Evolutionary conservation across 1,139 yeast genomes (phyloP).

Genomic region (Geotrichum bryndzae): DNA sequence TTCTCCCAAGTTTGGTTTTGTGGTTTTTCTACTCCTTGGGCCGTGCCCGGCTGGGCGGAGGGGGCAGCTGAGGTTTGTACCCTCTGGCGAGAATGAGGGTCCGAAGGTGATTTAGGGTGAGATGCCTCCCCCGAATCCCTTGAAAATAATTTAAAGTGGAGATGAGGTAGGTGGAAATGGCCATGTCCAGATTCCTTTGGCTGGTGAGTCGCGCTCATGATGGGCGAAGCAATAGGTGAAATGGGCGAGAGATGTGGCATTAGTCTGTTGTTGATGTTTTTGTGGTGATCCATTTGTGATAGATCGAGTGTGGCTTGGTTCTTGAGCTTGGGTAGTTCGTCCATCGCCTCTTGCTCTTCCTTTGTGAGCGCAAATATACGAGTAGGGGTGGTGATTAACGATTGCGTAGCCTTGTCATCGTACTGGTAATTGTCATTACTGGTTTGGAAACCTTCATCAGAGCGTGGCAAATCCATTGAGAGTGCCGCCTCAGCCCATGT

Average conservation of each 20-base stretch:
- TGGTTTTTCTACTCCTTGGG: neutral
- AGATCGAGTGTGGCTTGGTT: neutral
- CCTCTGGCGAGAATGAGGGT: neutral
- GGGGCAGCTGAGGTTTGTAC: neutral
- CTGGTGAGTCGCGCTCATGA: neutral
- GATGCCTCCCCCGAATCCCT: neutral
- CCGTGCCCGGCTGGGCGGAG: neutral
- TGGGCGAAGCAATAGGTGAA: neutral
- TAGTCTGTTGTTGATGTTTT: neutral
- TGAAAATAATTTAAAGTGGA: neutral
- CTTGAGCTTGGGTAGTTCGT: neutral
- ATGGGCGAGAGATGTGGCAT: neutral
- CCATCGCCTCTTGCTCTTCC: neutral
- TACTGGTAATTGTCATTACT: neutral
- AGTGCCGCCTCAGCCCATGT: constrained; percentile 37
- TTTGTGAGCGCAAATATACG: neutral
- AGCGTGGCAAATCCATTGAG: neutral
- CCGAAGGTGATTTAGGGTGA: neutral
- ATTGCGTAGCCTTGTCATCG: neutral
- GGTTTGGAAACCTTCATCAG: neutral
- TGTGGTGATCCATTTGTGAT: neutral
- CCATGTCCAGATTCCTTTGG: neutral
- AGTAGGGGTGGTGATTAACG: neutral
- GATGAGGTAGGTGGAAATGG: neutral
- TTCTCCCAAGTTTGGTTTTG: neutral